Conservation (phyloP, 148 eudicot genomes). For the Chenopodium formosanum region DNA sequence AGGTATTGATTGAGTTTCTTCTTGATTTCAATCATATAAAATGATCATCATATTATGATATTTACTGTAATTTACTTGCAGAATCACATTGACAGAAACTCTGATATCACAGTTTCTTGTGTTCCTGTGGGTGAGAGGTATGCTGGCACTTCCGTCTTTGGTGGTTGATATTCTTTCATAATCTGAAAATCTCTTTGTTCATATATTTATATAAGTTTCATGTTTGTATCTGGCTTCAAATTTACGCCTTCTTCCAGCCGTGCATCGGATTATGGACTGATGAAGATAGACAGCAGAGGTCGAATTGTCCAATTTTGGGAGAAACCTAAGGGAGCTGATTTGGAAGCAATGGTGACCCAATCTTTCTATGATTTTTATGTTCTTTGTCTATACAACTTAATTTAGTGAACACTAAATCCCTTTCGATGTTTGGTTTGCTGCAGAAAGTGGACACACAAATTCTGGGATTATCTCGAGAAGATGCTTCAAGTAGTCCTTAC, state of each 20-base stretch:
- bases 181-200: not conserved
- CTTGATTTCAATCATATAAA: not conserved
- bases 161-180: not conserved
- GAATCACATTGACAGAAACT: constrained; percentile 88
- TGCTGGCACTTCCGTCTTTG: constrained; percentile 15
- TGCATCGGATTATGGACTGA: constrained; percentile 56
- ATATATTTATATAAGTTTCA: not conserved
- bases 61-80: constrained; percentile 30
- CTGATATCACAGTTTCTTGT: constrained; percentile 89
- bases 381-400: not conserved
- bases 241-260: constrained; percentile 50
- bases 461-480: constrained; percentile 66
- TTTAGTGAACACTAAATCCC: not conserved
- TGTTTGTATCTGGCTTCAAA: constrained; percentile 6
- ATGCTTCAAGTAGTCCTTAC: constrained; percentile 63
- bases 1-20: constrained; percentile 43
- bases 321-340: constrained; percentile 60
- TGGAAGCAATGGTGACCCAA: constrained; percentile 61
- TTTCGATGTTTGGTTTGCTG: constrained; percentile 21
- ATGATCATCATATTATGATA: not conserved
- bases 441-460: constrained; percentile 89
- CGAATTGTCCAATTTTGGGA: constrained; percentile 57
- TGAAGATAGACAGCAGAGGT: constrained; percentile 80
- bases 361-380: not conserved
- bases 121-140: constrained; percentile 81